phyloP scores from a whole-genome alignment of 176 grass and related monocot genomes.

The Tillandsia fasciculata region DNA sequence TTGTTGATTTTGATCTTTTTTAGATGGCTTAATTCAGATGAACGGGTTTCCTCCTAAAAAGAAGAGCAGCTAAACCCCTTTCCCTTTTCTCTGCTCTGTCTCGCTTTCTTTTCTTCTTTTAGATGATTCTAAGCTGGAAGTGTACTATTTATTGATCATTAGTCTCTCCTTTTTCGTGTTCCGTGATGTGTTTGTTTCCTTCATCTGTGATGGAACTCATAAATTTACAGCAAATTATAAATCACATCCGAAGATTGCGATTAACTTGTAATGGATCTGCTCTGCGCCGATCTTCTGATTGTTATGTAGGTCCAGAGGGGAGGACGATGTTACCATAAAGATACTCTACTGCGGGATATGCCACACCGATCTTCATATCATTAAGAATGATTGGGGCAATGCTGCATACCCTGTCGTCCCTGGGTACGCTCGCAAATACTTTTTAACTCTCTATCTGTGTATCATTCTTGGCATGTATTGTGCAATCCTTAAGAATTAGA shows the following conservation, averaged over 20 bases:
- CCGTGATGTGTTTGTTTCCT: not conserved
- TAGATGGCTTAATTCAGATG: not conserved
- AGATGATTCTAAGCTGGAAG: too few relatives aligned
- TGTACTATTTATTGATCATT: too few relatives aligned
- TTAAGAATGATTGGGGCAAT: slow-evolving; percentile 62
- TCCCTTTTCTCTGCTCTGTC: not conserved
- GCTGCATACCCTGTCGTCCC: slow-evolving; percentile 59
- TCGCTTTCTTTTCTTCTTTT: not conserved
- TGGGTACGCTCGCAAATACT: slow-evolving; percentile 26
- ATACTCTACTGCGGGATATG: slow-evolving; percentile 67
- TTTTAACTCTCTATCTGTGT: not conserved
- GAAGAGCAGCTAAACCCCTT: not conserved
- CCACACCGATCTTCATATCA: slow-evolving; percentile 55
- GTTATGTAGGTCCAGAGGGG: slow-evolving; percentile 26
- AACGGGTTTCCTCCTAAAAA: not conserved
- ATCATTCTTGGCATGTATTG: too few relatives aligned
- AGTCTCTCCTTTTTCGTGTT: not conserved
- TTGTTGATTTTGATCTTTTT: too few relatives aligned
- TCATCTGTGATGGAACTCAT: not conserved
- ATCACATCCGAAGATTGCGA: not conserved
- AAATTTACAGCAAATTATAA: not conserved
- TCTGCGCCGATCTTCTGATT: not conserved
- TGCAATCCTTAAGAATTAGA: too few relatives aligned
- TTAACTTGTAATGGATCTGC: not conserved
- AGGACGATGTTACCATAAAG: slow-evolving; percentile 65